phyloP scores from a whole-genome alignment of 1,284 basidiomycete species.

The Phlebopus sp. region DNA sequence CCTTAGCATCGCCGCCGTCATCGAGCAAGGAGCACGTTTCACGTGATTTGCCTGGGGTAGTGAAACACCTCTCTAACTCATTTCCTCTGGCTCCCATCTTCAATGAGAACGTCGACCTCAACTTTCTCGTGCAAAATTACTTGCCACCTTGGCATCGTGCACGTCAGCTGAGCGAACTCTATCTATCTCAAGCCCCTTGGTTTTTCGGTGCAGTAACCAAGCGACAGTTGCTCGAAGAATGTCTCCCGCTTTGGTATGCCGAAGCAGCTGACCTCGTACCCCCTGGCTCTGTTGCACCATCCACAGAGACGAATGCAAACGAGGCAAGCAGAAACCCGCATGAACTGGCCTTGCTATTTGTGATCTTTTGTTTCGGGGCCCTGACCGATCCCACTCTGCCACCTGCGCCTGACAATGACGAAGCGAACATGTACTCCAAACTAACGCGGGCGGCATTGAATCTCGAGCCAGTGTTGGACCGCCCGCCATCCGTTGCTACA shows the following conservation, averaged over 20 bases:
- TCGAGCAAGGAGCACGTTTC: conserved; percentile 1
- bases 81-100: conserved; percentile 50
- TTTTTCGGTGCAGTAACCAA: conserved; percentile 68
- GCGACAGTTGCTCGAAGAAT: conserved; percentile 59
- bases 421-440: conserved; percentile 52
- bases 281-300: conserved; percentile 26
- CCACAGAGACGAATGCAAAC: conserved; percentile 4
- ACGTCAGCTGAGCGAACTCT: conserved; percentile 53
- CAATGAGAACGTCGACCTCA: conserved; percentile 38
- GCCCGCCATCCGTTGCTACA: conserved; percentile 63
- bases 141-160: conserved; percentile 60
- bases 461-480: conserved; percentile 62
- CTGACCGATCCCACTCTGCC: conserved; percentile 50
- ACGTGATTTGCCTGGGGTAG: conserved; percentile 26
- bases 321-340: conserved; percentile 40
- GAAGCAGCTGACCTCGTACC: conserved; percentile 41
- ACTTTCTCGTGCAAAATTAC: conserved; percentile 44
- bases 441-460: conserved; percentile 60
- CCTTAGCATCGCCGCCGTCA: background rate
- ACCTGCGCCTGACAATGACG: conserved; percentile 48
- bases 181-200: conserved; percentile 72
- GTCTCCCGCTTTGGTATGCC: conserved; percentile 63
- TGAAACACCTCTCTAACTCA: conserved; percentile 46
- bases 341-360: conserved; percentile 55
- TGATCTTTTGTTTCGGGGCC: conserved; percentile 58